A percentile compares a stretch with the other conserved stretches of the same genome.
Conservation (phyloP, 1,284 basidiomycete genomes). For the Hemileia vastatrix region DNA sequence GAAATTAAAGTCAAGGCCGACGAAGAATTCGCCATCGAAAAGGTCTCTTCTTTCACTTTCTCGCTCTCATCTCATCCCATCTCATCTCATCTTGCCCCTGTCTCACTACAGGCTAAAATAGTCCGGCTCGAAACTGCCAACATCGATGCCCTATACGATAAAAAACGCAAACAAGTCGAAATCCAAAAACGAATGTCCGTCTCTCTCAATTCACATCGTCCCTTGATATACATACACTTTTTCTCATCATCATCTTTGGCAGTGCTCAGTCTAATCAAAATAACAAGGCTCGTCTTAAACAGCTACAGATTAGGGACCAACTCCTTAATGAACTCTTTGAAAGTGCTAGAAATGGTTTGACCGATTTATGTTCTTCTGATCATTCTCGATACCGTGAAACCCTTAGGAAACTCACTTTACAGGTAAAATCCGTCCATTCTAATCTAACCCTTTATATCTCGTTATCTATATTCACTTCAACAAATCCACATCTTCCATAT, state of each 20-base stretch:
- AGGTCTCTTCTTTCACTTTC: constrained; percentile 51
- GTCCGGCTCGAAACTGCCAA: constrained; percentile 86
- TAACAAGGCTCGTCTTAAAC: constrained; percentile 84
- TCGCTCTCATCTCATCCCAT: background rate
- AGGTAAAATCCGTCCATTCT: background rate
- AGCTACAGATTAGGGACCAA: constrained; percentile 86
- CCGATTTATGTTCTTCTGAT: constrained; percentile 50
- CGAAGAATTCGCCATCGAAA: constrained; percentile 94
- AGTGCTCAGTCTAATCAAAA: constrained; percentile 92
- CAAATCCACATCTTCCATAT: too few species aligned
- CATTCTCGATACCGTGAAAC: background rate
- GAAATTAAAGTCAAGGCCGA: constrained; percentile 94
- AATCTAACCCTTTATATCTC: background rate
- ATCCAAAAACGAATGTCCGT: constrained; percentile 86
- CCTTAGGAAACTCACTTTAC: constrained; percentile 9
- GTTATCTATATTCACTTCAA: background rate
- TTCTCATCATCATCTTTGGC: constrained; percentile 11
- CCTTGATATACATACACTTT: too few species aligned
- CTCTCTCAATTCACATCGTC: background rate
- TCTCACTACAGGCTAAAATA: constrained; percentile 64
- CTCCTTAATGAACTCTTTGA: constrained; percentile 81
- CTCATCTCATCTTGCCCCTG: too few species aligned
- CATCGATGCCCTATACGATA: constrained; percentile 83
- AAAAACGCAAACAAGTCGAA: constrained; percentile 84
- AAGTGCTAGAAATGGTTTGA: constrained; percentile 57